phyloP scores from a whole-genome alignment of 2,329 filamentous ascomycete species.

The Cytospora mali region DNA sequence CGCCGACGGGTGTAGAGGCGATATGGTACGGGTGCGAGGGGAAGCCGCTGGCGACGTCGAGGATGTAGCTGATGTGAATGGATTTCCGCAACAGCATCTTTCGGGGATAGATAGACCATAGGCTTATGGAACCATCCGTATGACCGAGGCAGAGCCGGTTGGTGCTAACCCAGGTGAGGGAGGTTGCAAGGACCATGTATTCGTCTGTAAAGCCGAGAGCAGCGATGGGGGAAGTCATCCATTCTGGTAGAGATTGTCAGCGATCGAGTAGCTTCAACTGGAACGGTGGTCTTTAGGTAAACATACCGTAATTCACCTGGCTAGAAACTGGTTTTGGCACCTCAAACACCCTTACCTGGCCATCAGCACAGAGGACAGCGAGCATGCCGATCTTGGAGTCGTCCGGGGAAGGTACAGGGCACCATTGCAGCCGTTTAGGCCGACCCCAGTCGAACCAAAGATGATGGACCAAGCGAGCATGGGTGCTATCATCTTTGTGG shows the following conservation, averaged over 20 bases:
- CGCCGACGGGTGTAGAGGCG: constrained; percentile 58
- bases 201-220: constrained; percentile 50
- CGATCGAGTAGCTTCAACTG: not conserved
- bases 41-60: constrained; percentile 59
- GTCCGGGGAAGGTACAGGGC: constrained; percentile 44
- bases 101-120: constrained; percentile 58
- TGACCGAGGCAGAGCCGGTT: constrained; percentile 60
- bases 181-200: constrained; percentile 51
- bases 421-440: constrained; percentile 56
- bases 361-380: constrained; percentile 55
- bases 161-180: constrained; percentile 57
- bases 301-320: constrained; percentile 44
- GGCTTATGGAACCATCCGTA: constrained; percentile 56
- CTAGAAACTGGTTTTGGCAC: constrained; percentile 39
- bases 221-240: constrained; percentile 47
- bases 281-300: not conserved
- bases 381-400: constrained; percentile 43
- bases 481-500: constrained; percentile 10
- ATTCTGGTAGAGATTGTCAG: constrained; percentile 40
- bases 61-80: constrained; percentile 55
- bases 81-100: constrained; percentile 54
- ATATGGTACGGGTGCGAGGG: constrained; percentile 59
- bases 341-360: constrained; percentile 52
- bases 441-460: constrained; percentile 54
- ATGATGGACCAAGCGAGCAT: constrained; percentile 19